phyloP scores from a whole-genome alignment of 139 green algal genomes.

The Pleodorina starrii region DNA sequence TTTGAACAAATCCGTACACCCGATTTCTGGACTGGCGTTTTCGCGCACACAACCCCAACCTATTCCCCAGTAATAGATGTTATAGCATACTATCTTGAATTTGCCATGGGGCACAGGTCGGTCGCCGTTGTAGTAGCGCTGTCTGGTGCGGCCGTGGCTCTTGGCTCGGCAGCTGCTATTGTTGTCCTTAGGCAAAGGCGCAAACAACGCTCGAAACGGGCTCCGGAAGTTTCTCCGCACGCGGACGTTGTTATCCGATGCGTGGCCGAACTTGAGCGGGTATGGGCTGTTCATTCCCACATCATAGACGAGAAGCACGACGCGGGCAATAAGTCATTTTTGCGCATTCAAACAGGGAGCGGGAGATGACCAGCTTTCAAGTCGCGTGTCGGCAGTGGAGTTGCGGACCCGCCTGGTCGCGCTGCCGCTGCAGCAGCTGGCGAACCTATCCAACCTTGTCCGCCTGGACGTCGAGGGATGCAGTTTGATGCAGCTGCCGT shows the following conservation, averaged over 20 bases:
- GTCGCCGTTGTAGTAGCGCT: not conserved
- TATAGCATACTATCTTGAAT: not conserved
- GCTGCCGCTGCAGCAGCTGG: not conserved
- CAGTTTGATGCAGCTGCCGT: not conserved
- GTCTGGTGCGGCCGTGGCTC: not conserved
- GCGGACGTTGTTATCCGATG: not conserved
- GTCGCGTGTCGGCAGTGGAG: not conserved
- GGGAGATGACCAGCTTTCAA: not conserved
- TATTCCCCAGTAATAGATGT: no score
- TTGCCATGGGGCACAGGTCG: not conserved
- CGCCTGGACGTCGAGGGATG: not conserved
- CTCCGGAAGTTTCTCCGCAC: not conserved
- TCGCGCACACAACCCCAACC: no score
- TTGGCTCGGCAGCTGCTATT: not conserved
- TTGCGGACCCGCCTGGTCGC: not conserved
- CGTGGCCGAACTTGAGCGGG: not conserved
- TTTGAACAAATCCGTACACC: no score
- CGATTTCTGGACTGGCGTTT: no score
- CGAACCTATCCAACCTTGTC: not conserved
- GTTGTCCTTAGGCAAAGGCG: not conserved
- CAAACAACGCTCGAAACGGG: not conserved
- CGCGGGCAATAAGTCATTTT: not conserved
- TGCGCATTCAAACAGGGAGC: not conserved
- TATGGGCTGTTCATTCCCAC: not conserved
- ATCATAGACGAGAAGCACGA: not conserved